These are phyloP conservation scores for Aspergillus fijiensis DNA, from an alignment of 2,329 filamentous ascomycete genomes.

Conservation along the genomic window DNA sequence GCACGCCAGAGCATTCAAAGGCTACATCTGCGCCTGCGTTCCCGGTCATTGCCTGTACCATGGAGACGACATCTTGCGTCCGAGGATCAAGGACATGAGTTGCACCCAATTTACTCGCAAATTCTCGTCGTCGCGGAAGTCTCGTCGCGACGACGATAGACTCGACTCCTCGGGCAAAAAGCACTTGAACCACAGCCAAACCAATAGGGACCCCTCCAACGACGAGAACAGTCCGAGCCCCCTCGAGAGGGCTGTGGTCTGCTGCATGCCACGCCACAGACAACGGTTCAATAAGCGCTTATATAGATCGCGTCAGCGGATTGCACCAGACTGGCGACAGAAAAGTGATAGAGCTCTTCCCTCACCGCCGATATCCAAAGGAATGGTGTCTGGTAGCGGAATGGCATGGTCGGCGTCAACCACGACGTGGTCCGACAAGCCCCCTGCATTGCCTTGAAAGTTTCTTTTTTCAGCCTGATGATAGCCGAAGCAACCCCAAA, in stretches of 20 bases:
- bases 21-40: slow-evolving; percentile 54
- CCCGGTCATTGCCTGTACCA: slow-evolving; percentile 49
- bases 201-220: slow-evolving; percentile 64
- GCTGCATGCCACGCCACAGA: slow-evolving; percentile 65
- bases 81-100: slow-evolving; percentile 54
- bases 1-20: slow-evolving; percentile 64
- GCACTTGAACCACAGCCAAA: slow-evolving; percentile 58
- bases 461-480: background rate
- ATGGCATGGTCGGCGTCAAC: slow-evolving; percentile 23
- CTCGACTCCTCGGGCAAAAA: slow-evolving; percentile 53
- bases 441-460: slow-evolving; percentile 25
- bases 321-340: background rate
- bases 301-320: slow-evolving; percentile 1
- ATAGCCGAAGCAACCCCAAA: background rate
- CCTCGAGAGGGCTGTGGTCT: slow-evolving; percentile 47
- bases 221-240: slow-evolving; percentile 52
- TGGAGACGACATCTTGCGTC: slow-evolving; percentile 47
- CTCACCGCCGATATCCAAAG: slow-evolving; percentile 26
- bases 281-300: slow-evolving; percentile 62
- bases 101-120: slow-evolving; percentile 57
- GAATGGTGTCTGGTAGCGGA: slow-evolving; percentile 23
- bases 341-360: background rate
- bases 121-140: slow-evolving; percentile 52
- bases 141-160: slow-evolving; percentile 60
- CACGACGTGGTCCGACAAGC: slow-evolving; percentile 30